Percentiles rank a stretch among this genome's conserved stretches.
phyloP scores from a whole-genome alignment of 2,329 filamentous ascomycete species.

The Cladosporium sp. region DNA sequence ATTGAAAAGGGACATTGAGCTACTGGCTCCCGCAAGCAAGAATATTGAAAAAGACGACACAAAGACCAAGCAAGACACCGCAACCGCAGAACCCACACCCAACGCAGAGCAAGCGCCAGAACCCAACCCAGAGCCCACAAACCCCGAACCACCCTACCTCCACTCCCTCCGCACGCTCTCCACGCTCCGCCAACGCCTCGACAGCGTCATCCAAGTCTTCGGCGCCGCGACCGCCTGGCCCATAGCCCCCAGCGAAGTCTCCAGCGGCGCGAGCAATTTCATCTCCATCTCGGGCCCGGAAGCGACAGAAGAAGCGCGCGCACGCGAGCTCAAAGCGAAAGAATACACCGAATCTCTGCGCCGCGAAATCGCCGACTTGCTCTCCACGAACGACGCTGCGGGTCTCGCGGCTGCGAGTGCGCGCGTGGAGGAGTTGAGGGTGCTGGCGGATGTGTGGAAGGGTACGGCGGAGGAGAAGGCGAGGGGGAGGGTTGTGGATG shows the following conservation, averaged over 20 bases:
- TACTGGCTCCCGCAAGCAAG: constrained; percentile 51
- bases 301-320: constrained; percentile 51
- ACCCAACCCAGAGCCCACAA: constrained; percentile 39
- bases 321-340: constrained; percentile 80
- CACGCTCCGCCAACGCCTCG: constrained; percentile 75
- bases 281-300: constrained; percentile 84
- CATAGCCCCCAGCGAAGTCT: constrained; percentile 80
- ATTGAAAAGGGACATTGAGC: constrained; percentile 64
- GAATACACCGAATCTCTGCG: constrained; percentile 67
- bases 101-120: not conserved
- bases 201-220: constrained; percentile 85
- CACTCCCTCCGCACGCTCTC: constrained; percentile 76
- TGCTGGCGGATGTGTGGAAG: constrained; percentile 78
- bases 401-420: constrained; percentile 69
- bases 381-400: constrained; percentile 52
- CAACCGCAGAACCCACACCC: constrained; percentile 33
- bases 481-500: constrained; percentile 73
- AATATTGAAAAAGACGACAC: constrained; percentile 8
- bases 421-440: constrained; percentile 71
- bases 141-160: constrained; percentile 56
- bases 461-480: constrained; percentile 94
- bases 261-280: constrained; percentile 70
- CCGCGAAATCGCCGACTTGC: constrained; percentile 64
- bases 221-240: constrained; percentile 95
- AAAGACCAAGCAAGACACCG: not conserved